Percentiles rank a stretch among this genome's conserved stretches.
These are phyloP conservation scores for Ustilago curta DNA, from an alignment of 1,284 basidiomycete species.

Conservation along the genomic window DNA sequence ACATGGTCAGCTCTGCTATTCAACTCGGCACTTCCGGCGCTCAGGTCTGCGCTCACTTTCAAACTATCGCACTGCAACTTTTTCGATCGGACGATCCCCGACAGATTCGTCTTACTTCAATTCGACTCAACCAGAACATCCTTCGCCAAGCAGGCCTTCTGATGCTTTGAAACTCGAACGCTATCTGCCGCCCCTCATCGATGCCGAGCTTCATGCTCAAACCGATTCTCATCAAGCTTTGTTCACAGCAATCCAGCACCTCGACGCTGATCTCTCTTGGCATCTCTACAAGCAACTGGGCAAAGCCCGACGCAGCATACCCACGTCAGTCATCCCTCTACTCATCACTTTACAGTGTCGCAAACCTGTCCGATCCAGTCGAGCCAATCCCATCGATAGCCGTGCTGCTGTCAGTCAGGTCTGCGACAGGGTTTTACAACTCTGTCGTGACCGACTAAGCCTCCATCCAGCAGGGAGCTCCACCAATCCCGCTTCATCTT, in stretches of 20 bases:
- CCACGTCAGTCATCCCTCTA: conserved; percentile 21
- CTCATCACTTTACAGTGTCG: conserved; percentile 40
- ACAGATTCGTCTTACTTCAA: conserved; percentile 36
- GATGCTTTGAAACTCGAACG: conserved; percentile 10
- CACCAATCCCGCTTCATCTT: neutral
- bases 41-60: neutral
- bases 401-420: conserved; percentile 22
- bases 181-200: conserved; percentile 31
- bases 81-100: conserved; percentile 6
- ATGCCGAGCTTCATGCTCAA: conserved; percentile 15
- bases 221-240: conserved; percentile 20
- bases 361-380: conserved; percentile 20
- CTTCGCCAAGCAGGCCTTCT: neutral
- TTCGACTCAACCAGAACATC: conserved; percentile 23
- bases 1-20: neutral
- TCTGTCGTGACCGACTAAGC: conserved; percentile 22
- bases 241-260: conserved; percentile 18
- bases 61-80: neutral
- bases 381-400: conserved; percentile 14
- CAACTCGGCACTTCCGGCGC: conserved; percentile 1
- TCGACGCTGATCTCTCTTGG: conserved; percentile 38
- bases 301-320: conserved; percentile 10
- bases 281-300: conserved; percentile 33
- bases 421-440: conserved; percentile 30
- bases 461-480: conserved; percentile 17